phyloP scores from a whole-genome alignment of 257 asterid species.

The Jaltomata sinuosa region DNA sequence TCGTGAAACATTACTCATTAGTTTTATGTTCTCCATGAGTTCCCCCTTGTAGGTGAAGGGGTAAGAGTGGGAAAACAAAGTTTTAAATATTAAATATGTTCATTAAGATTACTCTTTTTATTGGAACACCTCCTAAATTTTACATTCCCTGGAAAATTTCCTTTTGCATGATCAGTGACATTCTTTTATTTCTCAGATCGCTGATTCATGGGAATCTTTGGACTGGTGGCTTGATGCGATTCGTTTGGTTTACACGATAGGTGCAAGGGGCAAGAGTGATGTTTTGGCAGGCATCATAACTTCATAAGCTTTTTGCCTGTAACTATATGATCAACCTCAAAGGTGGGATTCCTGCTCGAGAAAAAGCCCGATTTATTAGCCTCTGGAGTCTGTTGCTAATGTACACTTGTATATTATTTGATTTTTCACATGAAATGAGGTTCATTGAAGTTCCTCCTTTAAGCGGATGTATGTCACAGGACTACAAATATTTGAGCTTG shows the following conservation, averaged over 20 bases:
- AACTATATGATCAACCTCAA: conserved; percentile 15
- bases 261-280: conserved; percentile 86
- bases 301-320: conserved; percentile 32
- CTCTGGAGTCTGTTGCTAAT: conserved; percentile 12
- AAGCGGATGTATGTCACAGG: background rate
- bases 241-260: conserved; percentile 86
- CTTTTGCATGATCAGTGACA: background rate
- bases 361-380: conserved; percentile 11
- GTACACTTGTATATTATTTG: conserved; percentile 44
- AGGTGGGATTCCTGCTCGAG: background rate
- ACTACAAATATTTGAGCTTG: background rate
- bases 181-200: conserved; percentile 43
- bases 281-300: conserved; percentile 93
- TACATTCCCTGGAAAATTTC: background rate
- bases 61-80: background rate
- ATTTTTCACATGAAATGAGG: conserved; percentile 24
- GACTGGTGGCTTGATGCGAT: conserved; percentile 99
- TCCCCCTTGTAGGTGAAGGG: background rate
- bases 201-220: conserved; percentile 96
- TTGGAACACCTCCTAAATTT: background rate
- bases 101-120: background rate
- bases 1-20: background rate
- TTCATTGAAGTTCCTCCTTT: conserved; percentile 10
- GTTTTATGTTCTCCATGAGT: background rate
- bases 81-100: background rate